These are phyloP conservation scores for Arthroderma sp. DNA, from an alignment of 2,329 filamentous ascomycete genomes.

Conservation along the genomic window DNA sequence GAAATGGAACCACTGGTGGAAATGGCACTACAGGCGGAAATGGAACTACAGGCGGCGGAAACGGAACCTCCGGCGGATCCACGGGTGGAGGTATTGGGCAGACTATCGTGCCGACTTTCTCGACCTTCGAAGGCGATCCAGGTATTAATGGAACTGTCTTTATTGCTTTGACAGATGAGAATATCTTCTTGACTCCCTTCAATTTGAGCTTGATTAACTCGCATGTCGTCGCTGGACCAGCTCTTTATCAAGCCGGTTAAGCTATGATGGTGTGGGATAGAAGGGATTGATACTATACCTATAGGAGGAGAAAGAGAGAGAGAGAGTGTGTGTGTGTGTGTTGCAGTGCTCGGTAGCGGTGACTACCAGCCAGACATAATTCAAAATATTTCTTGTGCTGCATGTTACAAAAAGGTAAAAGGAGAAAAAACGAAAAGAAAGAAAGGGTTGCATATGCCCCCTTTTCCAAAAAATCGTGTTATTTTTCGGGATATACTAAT, in stretches of 20 bases:
- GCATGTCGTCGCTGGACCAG: conserved; percentile 57
- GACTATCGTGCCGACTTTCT: conserved; percentile 49
- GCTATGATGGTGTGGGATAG: background rate
- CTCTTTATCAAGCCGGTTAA: conserved; percentile 66
- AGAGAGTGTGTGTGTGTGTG: background rate
- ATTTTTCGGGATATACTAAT: too few relatives aligned
- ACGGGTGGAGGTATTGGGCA: background rate
- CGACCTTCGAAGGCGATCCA: conserved; percentile 55
- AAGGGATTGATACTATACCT: background rate
- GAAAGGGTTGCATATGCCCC: too few relatives aligned
- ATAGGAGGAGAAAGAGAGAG: background rate
- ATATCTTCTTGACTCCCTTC: conserved; percentile 60
- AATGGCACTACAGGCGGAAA: background rate
- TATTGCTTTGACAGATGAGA: conserved; percentile 57
- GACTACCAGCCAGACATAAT: too few relatives aligned
- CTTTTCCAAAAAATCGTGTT: too few relatives aligned
- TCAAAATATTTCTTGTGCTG: too few relatives aligned
- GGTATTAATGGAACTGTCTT: conserved; percentile 69
- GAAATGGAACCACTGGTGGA: background rate
- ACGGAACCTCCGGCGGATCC: background rate
- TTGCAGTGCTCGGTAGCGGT: too few relatives aligned
- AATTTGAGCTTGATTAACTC: conserved; percentile 63
- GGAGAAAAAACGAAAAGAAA: too few relatives aligned
- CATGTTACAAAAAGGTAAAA: too few relatives aligned
- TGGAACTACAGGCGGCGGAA: background rate